Evolutionary conservation across 2,329 filamentous ascomycete species (phyloP).

Genomic region (Aspergillus persii): DNA sequence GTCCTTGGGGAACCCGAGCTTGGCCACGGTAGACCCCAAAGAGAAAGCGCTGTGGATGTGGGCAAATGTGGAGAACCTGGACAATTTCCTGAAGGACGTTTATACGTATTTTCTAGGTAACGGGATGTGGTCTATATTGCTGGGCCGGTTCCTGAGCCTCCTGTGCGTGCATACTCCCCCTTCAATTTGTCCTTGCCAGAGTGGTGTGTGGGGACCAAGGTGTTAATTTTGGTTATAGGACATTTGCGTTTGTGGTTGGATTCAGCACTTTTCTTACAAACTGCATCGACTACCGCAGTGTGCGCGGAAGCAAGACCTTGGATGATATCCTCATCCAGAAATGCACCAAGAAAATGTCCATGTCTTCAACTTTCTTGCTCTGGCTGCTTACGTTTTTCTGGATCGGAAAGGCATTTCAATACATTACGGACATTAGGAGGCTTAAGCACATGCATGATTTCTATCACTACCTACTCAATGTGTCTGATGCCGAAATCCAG

Average conservation of each 20-base stretch:
- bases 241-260: constrained; percentile 76
- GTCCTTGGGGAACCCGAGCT: constrained; percentile 30
- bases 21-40: constrained; percentile 56
- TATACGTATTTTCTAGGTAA: constrained; percentile 83
- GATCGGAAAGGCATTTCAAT: constrained; percentile 74
- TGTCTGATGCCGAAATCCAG: constrained; percentile 84
- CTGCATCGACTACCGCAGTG: constrained; percentile 76
- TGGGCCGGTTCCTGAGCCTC: constrained; percentile 69
- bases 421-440: constrained; percentile 69
- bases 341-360: constrained; percentile 73
- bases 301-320: constrained; percentile 64
- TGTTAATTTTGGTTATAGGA: constrained; percentile 54
- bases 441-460: constrained; percentile 80
- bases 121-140: constrained; percentile 80
- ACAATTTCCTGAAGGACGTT: constrained; percentile 80
- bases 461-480: constrained; percentile 76
- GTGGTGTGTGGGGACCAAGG: not conserved
- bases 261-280: constrained; percentile 81
- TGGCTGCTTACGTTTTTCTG: constrained; percentile 87
- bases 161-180: constrained; percentile 54
- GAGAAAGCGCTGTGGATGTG: constrained; percentile 88
- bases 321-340: constrained; percentile 65
- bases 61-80: constrained; percentile 86
- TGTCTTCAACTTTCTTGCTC: constrained; percentile 71
- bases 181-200: not conserved